These are phyloP conservation scores for Russula brevipes DNA, from an alignment of 768 basidiomycete species.

Conservation along the genomic window DNA sequence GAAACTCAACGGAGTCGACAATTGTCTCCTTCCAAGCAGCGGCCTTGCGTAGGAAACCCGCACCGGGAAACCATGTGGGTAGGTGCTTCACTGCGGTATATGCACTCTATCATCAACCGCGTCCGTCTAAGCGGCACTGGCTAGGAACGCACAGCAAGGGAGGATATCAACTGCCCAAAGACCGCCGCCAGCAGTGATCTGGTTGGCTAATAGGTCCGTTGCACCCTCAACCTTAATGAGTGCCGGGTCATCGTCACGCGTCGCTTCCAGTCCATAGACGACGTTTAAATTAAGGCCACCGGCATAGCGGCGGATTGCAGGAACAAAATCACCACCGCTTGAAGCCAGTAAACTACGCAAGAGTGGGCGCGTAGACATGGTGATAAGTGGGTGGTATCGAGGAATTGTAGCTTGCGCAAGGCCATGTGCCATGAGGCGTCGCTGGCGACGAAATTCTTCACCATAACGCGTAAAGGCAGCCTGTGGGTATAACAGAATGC, in stretches of 20 bases:
- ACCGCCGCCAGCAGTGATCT: conserved; percentile 40
- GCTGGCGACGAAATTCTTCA: conserved; percentile 22
- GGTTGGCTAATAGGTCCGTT: conserved; percentile 39
- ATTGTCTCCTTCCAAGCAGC: conserved; percentile 56
- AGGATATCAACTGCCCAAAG: conserved; percentile 42
- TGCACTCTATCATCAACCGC: background rate
- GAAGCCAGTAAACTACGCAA: conserved; percentile 21
- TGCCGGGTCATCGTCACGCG: conserved; percentile 38
- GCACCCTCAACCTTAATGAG: conserved; percentile 42
- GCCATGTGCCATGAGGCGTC: conserved; percentile 24
- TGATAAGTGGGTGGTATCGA: conserved; percentile 22
- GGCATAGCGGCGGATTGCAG: conserved; percentile 22
- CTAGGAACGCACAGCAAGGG: conserved; percentile 31
- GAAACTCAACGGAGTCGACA: conserved; percentile 57
- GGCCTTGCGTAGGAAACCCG: conserved; percentile 60
- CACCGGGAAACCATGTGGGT: conserved; percentile 64
- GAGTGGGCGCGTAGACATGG: conserved; percentile 20
- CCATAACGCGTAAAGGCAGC: conserved; percentile 25
- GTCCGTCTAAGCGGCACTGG: conserved; percentile 21
- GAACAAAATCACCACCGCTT: conserved; percentile 17
- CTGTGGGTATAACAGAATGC: conserved; percentile 3
- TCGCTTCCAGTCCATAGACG: conserved; percentile 55
- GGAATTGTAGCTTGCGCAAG: conserved; percentile 14
- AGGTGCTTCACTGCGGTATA: conserved; percentile 43
- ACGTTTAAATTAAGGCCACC: conserved; percentile 33